Evolutionary conservation across 2,329 filamentous ascomycete species (phyloP).

Genomic region (Pseudogymnoascus pannorum): DNA sequence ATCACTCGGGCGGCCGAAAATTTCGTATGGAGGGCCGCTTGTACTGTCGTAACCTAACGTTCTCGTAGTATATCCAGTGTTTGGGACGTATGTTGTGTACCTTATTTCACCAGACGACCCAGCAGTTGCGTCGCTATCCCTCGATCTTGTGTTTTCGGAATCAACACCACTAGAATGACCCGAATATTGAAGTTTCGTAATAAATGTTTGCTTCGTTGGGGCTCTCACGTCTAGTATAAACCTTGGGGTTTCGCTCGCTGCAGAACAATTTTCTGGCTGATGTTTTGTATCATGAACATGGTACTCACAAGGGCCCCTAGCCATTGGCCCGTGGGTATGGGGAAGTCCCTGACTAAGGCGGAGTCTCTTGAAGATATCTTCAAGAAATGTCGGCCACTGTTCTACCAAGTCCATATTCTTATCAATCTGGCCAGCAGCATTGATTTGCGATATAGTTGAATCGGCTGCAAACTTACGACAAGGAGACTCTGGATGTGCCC

Average conservation of each 20-base stretch:
- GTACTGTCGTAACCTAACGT: not conserved
- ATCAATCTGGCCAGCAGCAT: constrained; percentile 1
- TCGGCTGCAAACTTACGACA: constrained; percentile 15
- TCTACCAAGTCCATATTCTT: constrained; percentile 4
- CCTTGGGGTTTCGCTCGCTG: not conserved
- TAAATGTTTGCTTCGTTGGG: not conserved
- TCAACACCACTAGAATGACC: not conserved
- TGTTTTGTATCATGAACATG: not conserved
- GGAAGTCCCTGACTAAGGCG: not conserved
- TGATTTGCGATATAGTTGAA: not conserved
- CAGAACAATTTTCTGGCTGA: not conserved
- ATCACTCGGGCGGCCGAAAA: not conserved
- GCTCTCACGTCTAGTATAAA: not conserved
- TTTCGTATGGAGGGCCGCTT: not conserved
- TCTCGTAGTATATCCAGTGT: not conserved
- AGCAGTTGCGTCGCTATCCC: not conserved
- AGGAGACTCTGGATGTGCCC: constrained; percentile 11
- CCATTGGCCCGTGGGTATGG: not conserved
- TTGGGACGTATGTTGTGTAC: not conserved
- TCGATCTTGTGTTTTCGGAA: not conserved
- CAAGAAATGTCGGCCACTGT: constrained; percentile 4
- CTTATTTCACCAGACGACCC: not conserved
- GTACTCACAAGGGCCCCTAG: not conserved
- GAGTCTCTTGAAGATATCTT: constrained; percentile 8
- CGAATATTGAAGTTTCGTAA: not conserved